Evolutionary conservation across 495 filamentous ascomycete species (phyloP).

Genomic region (Entonaema liquescens): DNA sequence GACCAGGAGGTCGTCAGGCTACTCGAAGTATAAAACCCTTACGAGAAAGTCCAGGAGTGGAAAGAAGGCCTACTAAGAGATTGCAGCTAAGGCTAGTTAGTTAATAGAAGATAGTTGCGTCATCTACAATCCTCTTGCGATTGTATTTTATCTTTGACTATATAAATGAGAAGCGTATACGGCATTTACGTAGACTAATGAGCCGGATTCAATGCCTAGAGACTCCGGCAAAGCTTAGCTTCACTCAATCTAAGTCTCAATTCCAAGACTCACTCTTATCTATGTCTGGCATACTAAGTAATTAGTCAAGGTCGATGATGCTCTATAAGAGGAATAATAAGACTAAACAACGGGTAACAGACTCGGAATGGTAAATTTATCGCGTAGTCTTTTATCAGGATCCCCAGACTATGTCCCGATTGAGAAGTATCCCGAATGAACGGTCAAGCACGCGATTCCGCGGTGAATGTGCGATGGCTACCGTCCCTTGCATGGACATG

Average conservation of each 20-base stretch:
- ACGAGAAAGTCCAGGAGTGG: slow-evolving; percentile 20
- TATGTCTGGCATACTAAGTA: neutral
- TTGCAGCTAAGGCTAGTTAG: neutral
- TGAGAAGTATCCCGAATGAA: slow-evolving; percentile 4
- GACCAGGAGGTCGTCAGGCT: slow-evolving; percentile 4
- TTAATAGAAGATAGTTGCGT: neutral
- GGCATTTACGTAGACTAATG: neutral
- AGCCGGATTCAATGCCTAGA: neutral
- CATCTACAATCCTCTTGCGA: neutral
- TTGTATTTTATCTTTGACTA: neutral
- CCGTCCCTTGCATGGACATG: slow-evolving; percentile 32
- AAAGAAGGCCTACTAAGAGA: slow-evolving; percentile 14
- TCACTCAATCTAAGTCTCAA: neutral
- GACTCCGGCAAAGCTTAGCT: slow-evolving; percentile 3
- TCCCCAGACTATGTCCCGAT: neutral
- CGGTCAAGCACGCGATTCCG: slow-evolving; percentile 32
- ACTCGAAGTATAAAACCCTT: slow-evolving; percentile 14
- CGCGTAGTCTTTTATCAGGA: neutral
- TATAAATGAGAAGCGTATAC: neutral
- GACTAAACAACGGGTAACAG: neutral
- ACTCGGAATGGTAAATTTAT: neutral
- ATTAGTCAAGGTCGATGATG: neutral
- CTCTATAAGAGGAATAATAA: neutral
- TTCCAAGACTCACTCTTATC: neutral
- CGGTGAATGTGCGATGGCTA: slow-evolving; percentile 15